Evolutionary conservation across 345 rosid genomes (phyloP).

Genomic region (Eutrema japonicum): DNA sequence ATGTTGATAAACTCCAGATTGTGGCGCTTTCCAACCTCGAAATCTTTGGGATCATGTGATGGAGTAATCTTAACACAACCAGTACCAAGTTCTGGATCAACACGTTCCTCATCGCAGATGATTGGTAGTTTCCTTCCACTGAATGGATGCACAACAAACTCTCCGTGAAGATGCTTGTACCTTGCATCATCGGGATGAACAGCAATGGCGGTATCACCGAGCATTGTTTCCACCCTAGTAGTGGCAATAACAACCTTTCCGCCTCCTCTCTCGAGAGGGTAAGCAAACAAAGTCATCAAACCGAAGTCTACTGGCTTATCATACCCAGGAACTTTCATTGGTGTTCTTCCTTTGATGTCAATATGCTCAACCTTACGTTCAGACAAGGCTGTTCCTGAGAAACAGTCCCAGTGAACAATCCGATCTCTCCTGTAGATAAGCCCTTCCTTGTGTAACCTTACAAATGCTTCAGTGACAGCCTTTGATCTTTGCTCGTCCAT

Average conservation of each 20-base stretch:
- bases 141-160: constrained; percentile 78
- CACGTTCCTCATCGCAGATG: constrained; percentile 62
- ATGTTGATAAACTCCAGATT: constrained; percentile 70
- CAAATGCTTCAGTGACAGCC: constrained; percentile 81
- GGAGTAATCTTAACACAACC: constrained; percentile 97
- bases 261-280: constrained; percentile 61
- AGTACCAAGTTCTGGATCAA: constrained; percentile 76
- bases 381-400: constrained; percentile 69
- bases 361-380: constrained; percentile 75
- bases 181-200: constrained; percentile 78
- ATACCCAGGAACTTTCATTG: constrained; percentile 65
- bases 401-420: constrained; percentile 83
- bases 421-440: constrained; percentile 79
- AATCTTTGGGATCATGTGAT: constrained; percentile 89
- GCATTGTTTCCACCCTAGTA: constrained; percentile 86
- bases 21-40: constrained; percentile 81
- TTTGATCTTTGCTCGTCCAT: constrained; percentile 82
- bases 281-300: constrained; percentile 76
- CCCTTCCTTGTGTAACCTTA: constrained; percentile 58
- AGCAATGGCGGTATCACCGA: constrained; percentile 89
- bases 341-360: constrained; percentile 67
- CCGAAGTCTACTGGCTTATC: constrained; percentile 82
- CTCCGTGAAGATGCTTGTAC: constrained; percentile 72
- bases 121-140: constrained; percentile 78
- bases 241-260: constrained; percentile 92